phyloP scores from a whole-genome alignment of 2,329 filamentous ascomycete species.

The Rosellinia necatrix region DNA sequence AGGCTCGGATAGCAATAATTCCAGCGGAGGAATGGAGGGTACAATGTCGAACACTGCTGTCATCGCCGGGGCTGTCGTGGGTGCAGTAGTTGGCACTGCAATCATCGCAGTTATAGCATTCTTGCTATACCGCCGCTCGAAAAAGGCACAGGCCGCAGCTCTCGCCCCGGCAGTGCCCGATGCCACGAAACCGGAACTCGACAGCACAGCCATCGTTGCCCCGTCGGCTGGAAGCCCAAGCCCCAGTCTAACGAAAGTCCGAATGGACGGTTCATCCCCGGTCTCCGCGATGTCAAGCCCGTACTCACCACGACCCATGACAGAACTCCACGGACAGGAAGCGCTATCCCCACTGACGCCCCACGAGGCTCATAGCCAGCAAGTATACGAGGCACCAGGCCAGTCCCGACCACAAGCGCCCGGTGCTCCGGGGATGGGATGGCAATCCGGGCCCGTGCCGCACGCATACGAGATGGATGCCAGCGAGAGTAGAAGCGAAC shows the following conservation, averaged over 20 bases:
- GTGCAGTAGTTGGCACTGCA: constrained; percentile 40
- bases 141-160: constrained; percentile 16
- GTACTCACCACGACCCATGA: constrained; percentile 24
- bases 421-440: constrained; percentile 31
- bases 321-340: constrained; percentile 30
- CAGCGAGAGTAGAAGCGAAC: constrained; percentile 6
- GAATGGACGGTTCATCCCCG: constrained; percentile 34
- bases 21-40: constrained; percentile 42
- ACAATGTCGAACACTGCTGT: constrained; percentile 31
- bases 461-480: constrained; percentile 37
- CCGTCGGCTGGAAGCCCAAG: constrained; percentile 23
- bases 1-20: constrained; percentile 6
- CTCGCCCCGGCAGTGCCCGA: not conserved
- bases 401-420: constrained; percentile 23
- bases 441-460: constrained; percentile 37
- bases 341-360: constrained; percentile 15
- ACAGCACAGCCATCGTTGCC: constrained; percentile 25
- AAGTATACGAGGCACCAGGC: constrained; percentile 34
- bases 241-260: constrained; percentile 23
- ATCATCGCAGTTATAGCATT: constrained; percentile 42
- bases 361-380: constrained; percentile 33
- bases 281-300: constrained; percentile 35
- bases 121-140: constrained; percentile 41
- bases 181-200: constrained; percentile 36
- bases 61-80: constrained; percentile 42